phyloP scores from a whole-genome alignment of 2,329 filamentous ascomycete species.

The Xylariaceae sp. region DNA sequence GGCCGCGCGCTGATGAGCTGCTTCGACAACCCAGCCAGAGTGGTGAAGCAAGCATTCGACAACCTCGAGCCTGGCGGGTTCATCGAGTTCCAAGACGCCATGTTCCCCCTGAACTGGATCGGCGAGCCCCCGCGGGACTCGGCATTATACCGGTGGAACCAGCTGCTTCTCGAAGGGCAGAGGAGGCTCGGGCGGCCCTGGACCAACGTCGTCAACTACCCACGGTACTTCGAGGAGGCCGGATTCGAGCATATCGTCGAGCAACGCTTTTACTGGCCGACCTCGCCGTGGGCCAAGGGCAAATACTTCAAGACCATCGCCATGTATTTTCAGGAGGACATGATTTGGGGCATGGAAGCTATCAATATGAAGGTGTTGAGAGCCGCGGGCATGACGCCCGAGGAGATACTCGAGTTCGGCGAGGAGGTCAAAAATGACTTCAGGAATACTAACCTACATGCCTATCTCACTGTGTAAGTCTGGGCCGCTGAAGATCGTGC shows the following conservation, averaged over 20 bases:
- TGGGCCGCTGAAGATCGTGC: too few species aligned
- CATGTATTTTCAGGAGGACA: constrained; percentile 29
- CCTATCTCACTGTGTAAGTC: constrained; percentile 32
- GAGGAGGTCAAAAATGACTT: constrained; percentile 31
- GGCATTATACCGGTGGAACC: constrained; percentile 30
- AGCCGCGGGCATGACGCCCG: constrained; percentile 27
- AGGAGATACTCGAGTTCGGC: constrained; percentile 27
- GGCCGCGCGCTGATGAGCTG: constrained; percentile 44
- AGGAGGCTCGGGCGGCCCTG: constrained; percentile 26
- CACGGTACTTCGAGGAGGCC: constrained; percentile 27
- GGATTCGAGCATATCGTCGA: constrained; percentile 32
- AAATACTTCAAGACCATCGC: constrained; percentile 33
- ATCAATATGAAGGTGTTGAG: constrained; percentile 33
- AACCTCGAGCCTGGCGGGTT: constrained; percentile 36
- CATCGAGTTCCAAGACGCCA: constrained; percentile 34
- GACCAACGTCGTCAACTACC: constrained; percentile 28
- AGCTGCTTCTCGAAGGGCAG: constrained; percentile 30
- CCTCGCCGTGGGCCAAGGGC: constrained; percentile 35
- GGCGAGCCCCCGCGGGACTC: constrained; percentile 31
- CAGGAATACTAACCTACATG: constrained; percentile 30
- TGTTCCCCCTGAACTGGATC: constrained; percentile 29
- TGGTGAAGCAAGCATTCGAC: constrained; percentile 42
- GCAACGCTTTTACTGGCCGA: constrained; percentile 30
- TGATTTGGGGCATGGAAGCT: constrained; percentile 29
- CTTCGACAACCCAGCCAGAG: constrained; percentile 44